Evolutionary conservation across 1,284 basidiomycete genomes (phyloP).

Genomic region (Mycosarcoma maydis): DNA sequence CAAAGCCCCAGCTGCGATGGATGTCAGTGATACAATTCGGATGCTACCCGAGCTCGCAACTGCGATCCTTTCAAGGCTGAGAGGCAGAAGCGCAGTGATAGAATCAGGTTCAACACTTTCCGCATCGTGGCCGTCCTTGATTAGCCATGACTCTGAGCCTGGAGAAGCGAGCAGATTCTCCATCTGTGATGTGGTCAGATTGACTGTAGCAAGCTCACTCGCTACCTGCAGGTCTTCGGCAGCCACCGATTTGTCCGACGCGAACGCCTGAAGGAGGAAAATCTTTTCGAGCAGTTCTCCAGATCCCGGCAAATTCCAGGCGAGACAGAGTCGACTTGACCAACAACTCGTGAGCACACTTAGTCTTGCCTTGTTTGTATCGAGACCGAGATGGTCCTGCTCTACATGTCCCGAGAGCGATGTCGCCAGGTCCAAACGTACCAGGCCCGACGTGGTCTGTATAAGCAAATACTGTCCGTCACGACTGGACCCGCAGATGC

Average conservation of each 20-base stretch:
- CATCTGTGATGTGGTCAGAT: constrained; percentile 10
- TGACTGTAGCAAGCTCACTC: constrained; percentile 14
- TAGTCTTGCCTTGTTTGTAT: neutral
- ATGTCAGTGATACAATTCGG: constrained; percentile 10
- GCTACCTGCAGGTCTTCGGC: neutral
- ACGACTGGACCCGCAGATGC: constrained; percentile 17
- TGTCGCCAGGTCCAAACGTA: constrained; percentile 7
- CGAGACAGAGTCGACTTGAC: constrained; percentile 15
- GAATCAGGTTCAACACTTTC: neutral
- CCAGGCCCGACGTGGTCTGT: constrained; percentile 8
- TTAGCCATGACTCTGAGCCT: neutral
- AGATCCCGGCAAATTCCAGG: constrained; percentile 26
- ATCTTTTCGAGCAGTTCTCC: constrained; percentile 25
- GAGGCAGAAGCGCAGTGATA: constrained; percentile 31
- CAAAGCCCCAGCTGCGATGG: constrained; percentile 4
- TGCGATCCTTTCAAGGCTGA: constrained; percentile 39
- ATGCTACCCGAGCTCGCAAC: constrained; percentile 25
- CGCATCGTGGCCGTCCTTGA: neutral
- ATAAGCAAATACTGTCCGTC: constrained; percentile 17
- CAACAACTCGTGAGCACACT: neutral
- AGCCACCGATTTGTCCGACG: neutral
- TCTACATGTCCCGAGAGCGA: neutral
- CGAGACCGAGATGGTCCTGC: constrained; percentile 1
- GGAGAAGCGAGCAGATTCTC: constrained; percentile 13
- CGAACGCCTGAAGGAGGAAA: constrained; percentile 14